Evolutionary conservation across 176 grass and related monocot genomes (phyloP), one percentile per base, ranked within the genome.

Genomic region (Secale cereale): DNA sequence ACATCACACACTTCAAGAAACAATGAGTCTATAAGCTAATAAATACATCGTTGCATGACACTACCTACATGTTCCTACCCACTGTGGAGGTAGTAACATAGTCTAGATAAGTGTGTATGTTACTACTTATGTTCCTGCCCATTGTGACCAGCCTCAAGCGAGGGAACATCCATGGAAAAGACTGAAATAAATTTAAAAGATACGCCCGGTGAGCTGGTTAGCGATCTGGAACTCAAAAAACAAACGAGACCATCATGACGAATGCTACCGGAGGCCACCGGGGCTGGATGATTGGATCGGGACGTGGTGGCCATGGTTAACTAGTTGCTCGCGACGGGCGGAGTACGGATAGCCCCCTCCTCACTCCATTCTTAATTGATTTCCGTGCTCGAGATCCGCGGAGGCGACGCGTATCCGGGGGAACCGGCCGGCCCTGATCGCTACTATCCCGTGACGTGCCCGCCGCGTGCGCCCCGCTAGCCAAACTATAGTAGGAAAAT

Each of bases 281-380:
- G 12, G 12, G 70, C 0, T 10, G 40, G 36, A 74, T 46, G 70
- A 64, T 43, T 4, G 1, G 59, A 79, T 8, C 5, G 59, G 37
- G 77, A 79, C 77, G 77, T 32, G 40, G 62, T 67, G 78, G 10
- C 5, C 12, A 19, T 59, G 35, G 35, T 79, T 79, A 65, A 64
- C 26, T 64, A 17, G 4, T 2, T 46, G 78, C 25, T 22, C 29
- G 78, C 59, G 78, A 80, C 78, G 60, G 36, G 45, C 70, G 54
- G 54, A 57, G 26, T 74, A 40, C 70, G 23, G 70, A 46, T 74
- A 48, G 71, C 40, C 28, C 22, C 19, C 29, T 66, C 29, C 63
- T 15, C 63, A 9, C 27, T 13, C 23, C 39, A 46, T 46, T 73
- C 65, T 35, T 65, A 30, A 68, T 68, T 68, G 10, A 28, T 54